Evolutionary conservation across 2,329 filamentous ascomycete genomes (phyloP).

Genomic region (Calonectria pseudoturangicola): DNA sequence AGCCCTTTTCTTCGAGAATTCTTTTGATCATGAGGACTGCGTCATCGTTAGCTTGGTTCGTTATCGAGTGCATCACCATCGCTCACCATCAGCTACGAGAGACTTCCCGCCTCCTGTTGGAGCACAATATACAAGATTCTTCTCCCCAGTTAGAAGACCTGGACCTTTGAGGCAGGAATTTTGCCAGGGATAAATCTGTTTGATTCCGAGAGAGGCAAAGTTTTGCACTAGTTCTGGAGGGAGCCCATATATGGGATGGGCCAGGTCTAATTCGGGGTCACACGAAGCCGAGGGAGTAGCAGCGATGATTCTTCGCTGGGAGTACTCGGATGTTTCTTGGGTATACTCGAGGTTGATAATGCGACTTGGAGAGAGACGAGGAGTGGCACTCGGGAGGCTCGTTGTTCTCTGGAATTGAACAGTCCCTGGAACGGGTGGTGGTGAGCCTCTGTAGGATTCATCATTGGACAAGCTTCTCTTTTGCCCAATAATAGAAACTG

Average conservation of each 20-base stretch:
- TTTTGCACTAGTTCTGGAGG: constrained; percentile 77
- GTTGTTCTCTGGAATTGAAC: constrained; percentile 60
- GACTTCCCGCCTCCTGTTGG: constrained; percentile 88
- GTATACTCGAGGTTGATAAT: constrained; percentile 63
- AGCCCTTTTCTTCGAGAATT: constrained; percentile 76
- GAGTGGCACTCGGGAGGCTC: constrained; percentile 56
- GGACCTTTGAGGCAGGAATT: constrained; percentile 82
- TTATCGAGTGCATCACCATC: background rate
- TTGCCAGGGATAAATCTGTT: constrained; percentile 86
- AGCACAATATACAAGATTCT: constrained; percentile 86
- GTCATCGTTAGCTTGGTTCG: constrained; percentile 42
- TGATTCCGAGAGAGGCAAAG: constrained; percentile 80
- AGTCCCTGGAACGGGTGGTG: constrained; percentile 32
- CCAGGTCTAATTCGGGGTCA: constrained; percentile 76
- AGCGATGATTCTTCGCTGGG: constrained; percentile 71
- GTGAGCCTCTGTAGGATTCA: constrained; percentile 39
- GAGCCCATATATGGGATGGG: constrained; percentile 78
- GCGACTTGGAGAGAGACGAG: constrained; percentile 63
- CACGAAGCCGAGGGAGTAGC: constrained; percentile 71
- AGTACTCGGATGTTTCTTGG: constrained; percentile 69
- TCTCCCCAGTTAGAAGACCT: constrained; percentile 78
- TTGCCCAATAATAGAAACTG: constrained; percentile 66
- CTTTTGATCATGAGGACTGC: constrained; percentile 83
- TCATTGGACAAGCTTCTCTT: constrained; percentile 65
- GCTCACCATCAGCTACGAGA: constrained; percentile 77